Base-by-base conservation (phyloP, 1,284 basidiomycete species). In the Xerocomus nothofagi region DNA sequence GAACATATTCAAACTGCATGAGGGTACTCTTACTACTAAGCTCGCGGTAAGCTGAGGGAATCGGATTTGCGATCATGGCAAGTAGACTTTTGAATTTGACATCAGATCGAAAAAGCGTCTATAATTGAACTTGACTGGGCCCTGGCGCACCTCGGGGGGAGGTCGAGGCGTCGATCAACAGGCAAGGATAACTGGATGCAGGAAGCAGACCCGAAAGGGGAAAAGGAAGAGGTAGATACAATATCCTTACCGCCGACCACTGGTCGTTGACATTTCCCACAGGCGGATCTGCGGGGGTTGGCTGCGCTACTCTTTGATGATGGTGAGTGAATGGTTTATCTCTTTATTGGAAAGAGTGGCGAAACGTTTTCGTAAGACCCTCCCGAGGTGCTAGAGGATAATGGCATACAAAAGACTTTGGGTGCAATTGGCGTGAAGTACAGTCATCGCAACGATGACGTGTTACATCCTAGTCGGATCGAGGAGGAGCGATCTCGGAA, bases 1-100 rank as follows among this genome's bases (percentile, higher is more conserved):
- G 59, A 93, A 93, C 59, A 87, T 93, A 36, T 91, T 93, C 69
- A 82, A 76, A 54, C 70, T 92, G n/a, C 85, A 91, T 52, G 88
- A 89, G 62, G 73, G 76, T 50, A 81, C 76, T 15, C 68, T 84
- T n/a, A 78, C 84, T 30, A 91, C 88, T 0, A 88, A 91, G 66
- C 77, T 79, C 67, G 78, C 82, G 51, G 88, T 88, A 68, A 49
- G 78, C 60, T 20, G 8, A 14, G 20, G 21, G 11, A 21, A 44
- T 24, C 39, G n/a, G 31, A 27, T 33, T 14, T 12, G 33, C 18
- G 14, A 18, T 6, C 6, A n/a, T 23, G 40, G 10, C 3, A n/a
- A 5, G 34, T 17, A 3, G n/a, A 44, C 32, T 46, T 39, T 29
- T 33, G 29, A 18, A 7, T 14, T 11, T 37, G 30, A 12, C 15